Evolutionary conservation across 208 protist species (phyloP), one percentile per base, ranked within the genome.

Genomic region (Lotmaria passim): DNA sequence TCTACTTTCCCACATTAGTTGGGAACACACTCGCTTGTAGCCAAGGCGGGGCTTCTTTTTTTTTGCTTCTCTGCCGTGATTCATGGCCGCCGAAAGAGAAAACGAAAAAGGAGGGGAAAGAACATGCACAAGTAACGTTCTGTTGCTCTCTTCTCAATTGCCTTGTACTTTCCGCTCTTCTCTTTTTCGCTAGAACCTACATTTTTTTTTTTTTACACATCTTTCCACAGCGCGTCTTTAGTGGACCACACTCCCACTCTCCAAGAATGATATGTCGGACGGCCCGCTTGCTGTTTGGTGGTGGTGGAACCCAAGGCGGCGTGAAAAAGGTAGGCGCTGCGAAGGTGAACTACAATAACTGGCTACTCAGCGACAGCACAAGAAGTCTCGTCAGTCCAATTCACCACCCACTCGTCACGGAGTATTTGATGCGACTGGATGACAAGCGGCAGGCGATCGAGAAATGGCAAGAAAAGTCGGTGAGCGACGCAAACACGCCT

Each of bases 341-440:
- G 17, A 82, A 77, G 69, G 64, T 90, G 21, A 64, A 85, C 19
- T 96, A 94, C 66, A 55, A 51, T n/a, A 78, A 81, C 41, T 96
- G 91, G 89, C 17, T 52, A 28, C 82, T 96, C 11, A 47, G 33
- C 17, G 78, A 85, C 52, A 64, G 31, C 51, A 89, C 88, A 28
- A 74, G 86, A 15, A 46, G 55, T 19, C 60, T 87, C n/a, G 75
- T 93, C 30, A 66, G 62, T 24, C 57, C 69, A 23, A 38, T 90
- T 61, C 91, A 96, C 50, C 91, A 96, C 62, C 87, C 88, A 15
- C 81, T 96, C 0, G 88, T 96, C 14, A 84, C 81, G 3, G 88
- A 96, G 67, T 96, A 96, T 65, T 78, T 96, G 62, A 23, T 96
- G 60, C 87, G 91, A 3, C 68, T 96, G 23, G 60, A 93, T 39